Evolutionary conservation across 352 stramenopile genomes (phyloP).

Genomic region (Achlya hypogyna): DNA sequence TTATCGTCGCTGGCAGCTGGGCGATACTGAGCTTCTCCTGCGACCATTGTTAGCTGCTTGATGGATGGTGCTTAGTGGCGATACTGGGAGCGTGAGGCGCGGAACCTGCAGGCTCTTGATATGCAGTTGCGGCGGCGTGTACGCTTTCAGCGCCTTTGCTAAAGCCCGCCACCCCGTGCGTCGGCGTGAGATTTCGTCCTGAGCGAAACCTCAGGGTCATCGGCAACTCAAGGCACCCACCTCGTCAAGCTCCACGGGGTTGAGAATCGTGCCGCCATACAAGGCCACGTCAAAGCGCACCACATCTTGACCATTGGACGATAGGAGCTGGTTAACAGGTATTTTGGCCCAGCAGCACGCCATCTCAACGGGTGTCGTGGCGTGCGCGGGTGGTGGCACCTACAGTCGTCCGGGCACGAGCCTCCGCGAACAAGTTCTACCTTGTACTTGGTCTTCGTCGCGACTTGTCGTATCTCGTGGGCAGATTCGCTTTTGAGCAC

Average conservation of each 20-base stretch:
- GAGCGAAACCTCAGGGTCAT: too few species aligned
- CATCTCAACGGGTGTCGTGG: slow-evolving; percentile 41
- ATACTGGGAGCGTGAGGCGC: slow-evolving; percentile 30
- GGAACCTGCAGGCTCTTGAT: slow-evolving; percentile 61
- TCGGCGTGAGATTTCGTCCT: slow-evolving; percentile 59
- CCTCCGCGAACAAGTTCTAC: background rate
- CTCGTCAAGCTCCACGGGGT: slow-evolving; percentile 51
- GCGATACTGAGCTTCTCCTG: slow-evolving; percentile 15
- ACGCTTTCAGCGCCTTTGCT: slow-evolving; percentile 51
- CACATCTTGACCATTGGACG: slow-evolving; percentile 32
- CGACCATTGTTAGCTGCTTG: too few species aligned
- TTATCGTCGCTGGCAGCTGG: slow-evolving; percentile 50
- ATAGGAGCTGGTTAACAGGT: slow-evolving; percentile 41
- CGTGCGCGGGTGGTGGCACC: background rate
- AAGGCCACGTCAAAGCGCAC: slow-evolving; percentile 46
- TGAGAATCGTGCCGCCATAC: slow-evolving; percentile 52
- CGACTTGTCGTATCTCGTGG: slow-evolving; percentile 22
- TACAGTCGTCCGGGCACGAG: background rate
- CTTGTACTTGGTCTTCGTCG: slow-evolving; percentile 18
- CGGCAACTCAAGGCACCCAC: too few species aligned
- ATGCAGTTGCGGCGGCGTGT: slow-evolving; percentile 38
- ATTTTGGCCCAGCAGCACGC: slow-evolving; percentile 75
- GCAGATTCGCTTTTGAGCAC: slow-evolving; percentile 30
- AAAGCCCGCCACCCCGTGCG: slow-evolving; percentile 63
- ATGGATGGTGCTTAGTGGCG: too few species aligned